phyloP scores from a whole-genome alignment of 2,329 filamentous ascomycete species.

The Aquanectria penicillioides region DNA sequence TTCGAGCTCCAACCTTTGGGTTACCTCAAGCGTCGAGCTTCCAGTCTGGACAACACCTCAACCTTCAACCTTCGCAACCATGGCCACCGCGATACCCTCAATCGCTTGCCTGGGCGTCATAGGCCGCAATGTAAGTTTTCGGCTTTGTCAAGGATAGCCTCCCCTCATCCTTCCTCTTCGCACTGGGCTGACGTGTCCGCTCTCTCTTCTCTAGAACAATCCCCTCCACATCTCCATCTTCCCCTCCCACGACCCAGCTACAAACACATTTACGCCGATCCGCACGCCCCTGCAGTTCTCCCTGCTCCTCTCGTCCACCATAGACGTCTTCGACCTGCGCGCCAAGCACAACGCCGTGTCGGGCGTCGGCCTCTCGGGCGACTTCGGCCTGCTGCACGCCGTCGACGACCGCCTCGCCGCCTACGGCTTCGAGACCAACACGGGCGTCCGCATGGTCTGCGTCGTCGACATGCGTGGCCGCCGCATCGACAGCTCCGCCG shows the following conservation, averaged over 20 bases:
- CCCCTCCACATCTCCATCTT: conserved; percentile 94
- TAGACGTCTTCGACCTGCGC: conserved; percentile 93
- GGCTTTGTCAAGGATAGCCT: neutral
- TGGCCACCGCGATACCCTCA: conserved; percentile 74
- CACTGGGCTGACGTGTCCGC: neutral
- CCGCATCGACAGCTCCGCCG: conserved; percentile 50
- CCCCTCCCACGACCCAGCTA: conserved; percentile 72
- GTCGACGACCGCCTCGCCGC: conserved; percentile 92
- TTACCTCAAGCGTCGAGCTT: neutral
- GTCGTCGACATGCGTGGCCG: conserved; percentile 91
- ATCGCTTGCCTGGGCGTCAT: conserved; percentile 96
- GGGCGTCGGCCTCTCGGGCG: conserved; percentile 72
- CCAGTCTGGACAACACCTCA: conserved; percentile 27
- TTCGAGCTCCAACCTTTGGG: conserved; percentile 9
- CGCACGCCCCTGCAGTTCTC: conserved; percentile 88
- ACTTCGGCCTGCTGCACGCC: conserved; percentile 91
- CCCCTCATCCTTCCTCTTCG: neutral
- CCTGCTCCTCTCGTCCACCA: conserved; percentile 87
- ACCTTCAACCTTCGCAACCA: conserved; percentile 44
- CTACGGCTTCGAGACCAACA: conserved; percentile 97
- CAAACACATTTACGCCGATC: conserved; percentile 63
- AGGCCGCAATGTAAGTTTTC: conserved; percentile 80
- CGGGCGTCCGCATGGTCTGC: conserved; percentile 88
- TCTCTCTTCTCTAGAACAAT: conserved; percentile 76
- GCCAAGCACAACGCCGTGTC: conserved; percentile 71